Evolutionary conservation across 129 eudicot genomes (phyloP).

Genomic region (Ambrosia artemisiifolia): DNA sequence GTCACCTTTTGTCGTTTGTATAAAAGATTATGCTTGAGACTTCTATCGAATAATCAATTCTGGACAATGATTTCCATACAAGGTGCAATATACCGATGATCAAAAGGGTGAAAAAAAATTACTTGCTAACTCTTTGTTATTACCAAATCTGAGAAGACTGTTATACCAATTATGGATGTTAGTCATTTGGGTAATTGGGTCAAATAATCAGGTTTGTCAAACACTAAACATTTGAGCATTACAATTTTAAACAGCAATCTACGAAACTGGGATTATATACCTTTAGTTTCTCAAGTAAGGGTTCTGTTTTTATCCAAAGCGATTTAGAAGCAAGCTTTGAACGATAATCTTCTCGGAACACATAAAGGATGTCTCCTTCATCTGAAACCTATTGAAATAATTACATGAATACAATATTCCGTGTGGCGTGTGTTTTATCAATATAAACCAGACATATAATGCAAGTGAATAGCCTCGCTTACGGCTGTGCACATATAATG

Average conservation of each 20-base stretch:
- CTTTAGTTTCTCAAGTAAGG: conserved; percentile 75
- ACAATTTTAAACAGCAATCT: neutral
- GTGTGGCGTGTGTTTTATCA: neutral
- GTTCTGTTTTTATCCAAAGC: conserved; percentile 72
- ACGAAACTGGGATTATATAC: conserved; percentile 32
- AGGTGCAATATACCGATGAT: neutral
- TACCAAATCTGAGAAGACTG: too few species aligned
- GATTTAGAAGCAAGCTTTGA: conserved; percentile 84
- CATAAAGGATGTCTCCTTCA: conserved; percentile 94
- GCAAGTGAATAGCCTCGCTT: too few species aligned
- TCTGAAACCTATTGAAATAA: conserved; percentile 76
- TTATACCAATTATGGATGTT: too few species aligned
- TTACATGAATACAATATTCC: conserved; percentile 18
- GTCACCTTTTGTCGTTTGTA: neutral
- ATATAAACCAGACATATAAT: neutral
- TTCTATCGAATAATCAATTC: neutral
- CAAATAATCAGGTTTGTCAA: too few species aligned
- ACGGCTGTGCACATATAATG: too few species aligned
- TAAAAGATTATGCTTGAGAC: neutral
- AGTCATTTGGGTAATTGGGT: too few species aligned
- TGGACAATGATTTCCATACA: neutral
- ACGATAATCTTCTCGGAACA: conserved; percentile 81
- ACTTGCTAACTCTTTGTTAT: too few species aligned
- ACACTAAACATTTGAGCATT: too few species aligned
- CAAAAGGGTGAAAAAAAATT: too few species aligned